phyloP scores from a whole-genome alignment of 2,329 filamentous ascomycete species.

The Fusarium sp. region DNA sequence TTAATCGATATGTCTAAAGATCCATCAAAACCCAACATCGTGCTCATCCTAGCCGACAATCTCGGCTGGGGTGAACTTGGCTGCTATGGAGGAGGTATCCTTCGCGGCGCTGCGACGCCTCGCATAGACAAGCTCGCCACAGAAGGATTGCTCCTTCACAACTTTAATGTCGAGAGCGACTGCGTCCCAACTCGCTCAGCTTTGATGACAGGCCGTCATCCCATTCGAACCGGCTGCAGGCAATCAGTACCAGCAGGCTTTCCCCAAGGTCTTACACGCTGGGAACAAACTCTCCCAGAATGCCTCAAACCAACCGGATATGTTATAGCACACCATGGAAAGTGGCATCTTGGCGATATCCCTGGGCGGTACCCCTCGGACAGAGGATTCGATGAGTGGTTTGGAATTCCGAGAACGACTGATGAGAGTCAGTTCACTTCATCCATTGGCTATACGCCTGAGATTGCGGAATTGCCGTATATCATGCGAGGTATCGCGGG shows the following conservation, averaged over 20 bases:
- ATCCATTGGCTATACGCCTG: constrained; percentile 48
- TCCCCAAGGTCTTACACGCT: constrained; percentile 49
- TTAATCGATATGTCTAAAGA: constrained; percentile 24
- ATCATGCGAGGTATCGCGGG: constrained; percentile 50
- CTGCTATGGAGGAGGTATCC: constrained; percentile 50
- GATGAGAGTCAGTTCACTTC: constrained; percentile 54
- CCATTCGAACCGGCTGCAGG: constrained; percentile 51
- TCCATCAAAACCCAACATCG: constrained; percentile 46
- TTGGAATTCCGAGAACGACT: constrained; percentile 52
- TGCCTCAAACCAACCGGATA: constrained; percentile 47
- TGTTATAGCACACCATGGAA: constrained; percentile 50
- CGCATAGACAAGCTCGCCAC: constrained; percentile 51
- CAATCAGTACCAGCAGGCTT: constrained; percentile 52
- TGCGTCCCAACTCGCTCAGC: constrained; percentile 52
- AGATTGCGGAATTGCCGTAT: constrained; percentile 51
- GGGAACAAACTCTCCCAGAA: constrained; percentile 51
- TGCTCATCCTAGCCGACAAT: constrained; percentile 53
- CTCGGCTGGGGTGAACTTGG: constrained; percentile 54
- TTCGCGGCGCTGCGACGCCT: constrained; percentile 51
- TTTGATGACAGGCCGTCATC: constrained; percentile 52
- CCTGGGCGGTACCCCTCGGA: constrained; percentile 52
- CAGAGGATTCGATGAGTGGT: constrained; percentile 54
- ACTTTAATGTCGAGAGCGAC: constrained; percentile 55
- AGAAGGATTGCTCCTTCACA: constrained; percentile 51
- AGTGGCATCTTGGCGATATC: constrained; percentile 54